phyloP scores from a whole-genome alignment of 2,329 filamentous ascomycete species.

The Colletotrichum navitas region DNA sequence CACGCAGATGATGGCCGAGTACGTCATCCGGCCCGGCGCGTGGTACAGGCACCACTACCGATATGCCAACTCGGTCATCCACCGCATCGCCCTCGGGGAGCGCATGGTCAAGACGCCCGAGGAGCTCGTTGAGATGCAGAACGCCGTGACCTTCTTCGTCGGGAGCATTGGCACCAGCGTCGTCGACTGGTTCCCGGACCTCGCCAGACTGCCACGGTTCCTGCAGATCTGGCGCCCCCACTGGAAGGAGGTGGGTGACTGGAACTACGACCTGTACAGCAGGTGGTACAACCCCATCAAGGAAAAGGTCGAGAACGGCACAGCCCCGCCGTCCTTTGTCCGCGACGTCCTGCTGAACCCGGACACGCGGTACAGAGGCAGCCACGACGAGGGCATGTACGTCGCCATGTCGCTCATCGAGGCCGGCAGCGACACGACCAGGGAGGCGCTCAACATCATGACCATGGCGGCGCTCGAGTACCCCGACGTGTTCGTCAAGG shows the following conservation, averaged over 20 bases:
- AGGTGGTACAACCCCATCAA: constrained; percentile 52
- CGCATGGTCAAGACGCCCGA: constrained; percentile 48
- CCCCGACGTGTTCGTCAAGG: constrained; percentile 51
- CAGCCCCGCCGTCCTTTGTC: constrained; percentile 51
- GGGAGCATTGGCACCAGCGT: constrained; percentile 51
- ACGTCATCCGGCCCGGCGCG: constrained; percentile 45
- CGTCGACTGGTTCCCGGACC: constrained; percentile 55
- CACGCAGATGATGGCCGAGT: constrained; percentile 50
- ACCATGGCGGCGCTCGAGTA: constrained; percentile 49
- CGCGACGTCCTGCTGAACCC: constrained; percentile 50
- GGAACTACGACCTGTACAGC: constrained; percentile 51
- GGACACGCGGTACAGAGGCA: constrained; percentile 47
- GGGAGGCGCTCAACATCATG: constrained; percentile 52
- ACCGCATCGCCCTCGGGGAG: constrained; percentile 52
- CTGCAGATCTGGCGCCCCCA: constrained; percentile 50
- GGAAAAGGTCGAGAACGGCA: constrained; percentile 45
- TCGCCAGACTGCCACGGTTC: constrained; percentile 48
- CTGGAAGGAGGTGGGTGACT: constrained; percentile 51
- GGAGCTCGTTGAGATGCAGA: constrained; percentile 54
- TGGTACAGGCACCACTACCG: constrained; percentile 58
- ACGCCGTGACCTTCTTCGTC: constrained; percentile 52
- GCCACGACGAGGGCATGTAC: constrained; percentile 56
- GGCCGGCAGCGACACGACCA: constrained; percentile 59
- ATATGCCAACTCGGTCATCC: constrained; percentile 55
- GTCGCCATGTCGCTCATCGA: constrained; percentile 52